These are phyloP conservation scores for Geotrichum restrictum DNA, from an alignment of 1,139 yeast species.

Conservation along the genomic window DNA sequence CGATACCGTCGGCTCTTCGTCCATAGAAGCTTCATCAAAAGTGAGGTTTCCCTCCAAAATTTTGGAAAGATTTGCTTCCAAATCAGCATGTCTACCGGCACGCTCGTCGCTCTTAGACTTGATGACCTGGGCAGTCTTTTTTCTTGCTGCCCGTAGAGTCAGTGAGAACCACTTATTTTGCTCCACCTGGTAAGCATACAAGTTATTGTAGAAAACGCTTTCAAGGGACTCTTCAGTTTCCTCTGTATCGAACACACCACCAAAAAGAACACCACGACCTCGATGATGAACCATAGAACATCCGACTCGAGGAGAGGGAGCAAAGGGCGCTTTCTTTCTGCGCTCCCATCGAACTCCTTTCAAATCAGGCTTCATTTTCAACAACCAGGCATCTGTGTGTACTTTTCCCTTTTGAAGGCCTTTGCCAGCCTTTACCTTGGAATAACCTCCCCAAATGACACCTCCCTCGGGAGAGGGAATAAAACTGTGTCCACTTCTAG, in stretches of 20 bases:
- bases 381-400: constrained; percentile 79
- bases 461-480: constrained; percentile 83
- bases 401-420: constrained; percentile 91
- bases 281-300: constrained; percentile 85
- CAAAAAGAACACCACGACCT: constrained; percentile 89
- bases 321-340: constrained; percentile 81
- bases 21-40: constrained; percentile 53
- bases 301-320: constrained; percentile 92
- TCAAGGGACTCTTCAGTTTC: constrained; percentile 92
- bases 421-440: constrained; percentile 85
- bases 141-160: constrained; percentile 60
- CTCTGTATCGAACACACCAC: constrained; percentile 92
- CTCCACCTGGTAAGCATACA: constrained; percentile 80
- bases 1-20: constrained; percentile 43
- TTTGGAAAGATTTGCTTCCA: constrained; percentile 73
- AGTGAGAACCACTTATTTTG: constrained; percentile 85
- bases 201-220: constrained; percentile 75
- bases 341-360: constrained; percentile 81
- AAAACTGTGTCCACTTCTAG: constrained; percentile 89
- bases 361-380: constrained; percentile 86
- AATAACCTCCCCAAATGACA: constrained; percentile 86
- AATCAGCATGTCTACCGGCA: constrained; percentile 64
- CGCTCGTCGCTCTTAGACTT: constrained; percentile 44
- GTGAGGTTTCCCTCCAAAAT: constrained; percentile 65
- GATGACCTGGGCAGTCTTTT: constrained; percentile 42